Evolutionary conservation across 257 asterid species (phyloP).

Genomic region (Lithospermum erythrorhizon): DNA sequence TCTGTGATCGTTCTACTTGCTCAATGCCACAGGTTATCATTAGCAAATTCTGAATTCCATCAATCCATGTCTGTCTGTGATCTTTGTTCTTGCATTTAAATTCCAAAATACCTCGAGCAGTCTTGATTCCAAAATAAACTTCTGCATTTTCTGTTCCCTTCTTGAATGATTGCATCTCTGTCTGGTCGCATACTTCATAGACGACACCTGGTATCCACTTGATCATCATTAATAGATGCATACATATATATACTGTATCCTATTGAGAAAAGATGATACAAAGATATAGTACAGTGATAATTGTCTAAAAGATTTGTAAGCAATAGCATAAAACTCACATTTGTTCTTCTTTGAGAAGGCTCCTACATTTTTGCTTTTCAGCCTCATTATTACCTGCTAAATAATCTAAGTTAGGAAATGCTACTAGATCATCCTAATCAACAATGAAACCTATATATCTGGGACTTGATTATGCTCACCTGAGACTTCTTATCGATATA

Average conservation of each 20-base stretch:
- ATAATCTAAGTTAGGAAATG: slow-evolving; percentile 8
- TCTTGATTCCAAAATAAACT: slow-evolving; percentile 58
- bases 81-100: slow-evolving; percentile 70
- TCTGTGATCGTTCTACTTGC: slow-evolving; percentile 39
- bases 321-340: slow-evolving; percentile 33
- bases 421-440: background rate
- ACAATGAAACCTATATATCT: background rate
- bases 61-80: slow-evolving; percentile 66
- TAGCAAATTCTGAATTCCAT: slow-evolving; percentile 45
- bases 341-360: slow-evolving; percentile 68
- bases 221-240: background rate
- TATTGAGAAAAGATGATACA: background rate
- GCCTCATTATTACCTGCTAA: slow-evolving; percentile 52
- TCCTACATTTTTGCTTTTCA: slow-evolving; percentile 71
- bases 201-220: slow-evolving; percentile 38
- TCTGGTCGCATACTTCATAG: slow-evolving; percentile 58
- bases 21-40: slow-evolving; percentile 30
- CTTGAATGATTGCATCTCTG: slow-evolving; percentile 47
- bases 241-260: background rate
- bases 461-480: slow-evolving; percentile 23
- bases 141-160: slow-evolving; percentile 55
- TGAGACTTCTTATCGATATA: slow-evolving; percentile 52
- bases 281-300: background rate
- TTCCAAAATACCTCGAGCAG: slow-evolving; percentile 62
- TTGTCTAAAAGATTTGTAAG: background rate